Conservation (phyloP, 1,284 basidiomycete species). For the Peniophora sp. region DNA sequence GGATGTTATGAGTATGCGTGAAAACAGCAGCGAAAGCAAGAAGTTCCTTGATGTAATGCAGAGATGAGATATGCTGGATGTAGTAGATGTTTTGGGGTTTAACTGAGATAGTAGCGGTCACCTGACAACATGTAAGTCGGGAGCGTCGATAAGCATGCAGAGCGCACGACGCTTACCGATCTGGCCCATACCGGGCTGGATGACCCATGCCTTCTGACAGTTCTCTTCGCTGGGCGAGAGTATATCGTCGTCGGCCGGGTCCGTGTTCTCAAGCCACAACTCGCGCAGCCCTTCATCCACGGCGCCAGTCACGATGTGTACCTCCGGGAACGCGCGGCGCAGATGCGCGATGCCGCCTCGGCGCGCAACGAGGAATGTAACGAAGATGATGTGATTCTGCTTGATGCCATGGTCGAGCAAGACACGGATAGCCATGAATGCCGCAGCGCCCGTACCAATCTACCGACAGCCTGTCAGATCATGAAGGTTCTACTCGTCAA, state of each 20-base stretch:
- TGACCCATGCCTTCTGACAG: constrained; percentile 57
- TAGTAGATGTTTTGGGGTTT: not conserved
- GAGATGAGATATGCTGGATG: too few relatives aligned
- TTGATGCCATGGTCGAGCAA: constrained; percentile 91
- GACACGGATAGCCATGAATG: constrained; percentile 95
- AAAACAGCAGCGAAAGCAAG: too few relatives aligned
- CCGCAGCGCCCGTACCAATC: constrained; percentile 93
- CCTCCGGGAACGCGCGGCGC: constrained; percentile 73
- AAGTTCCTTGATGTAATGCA: too few relatives aligned
- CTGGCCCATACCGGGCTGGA: constrained; percentile 77
- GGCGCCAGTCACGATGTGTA: constrained; percentile 78
- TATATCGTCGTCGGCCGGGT: constrained; percentile 23
- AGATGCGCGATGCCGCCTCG: constrained; percentile 75
- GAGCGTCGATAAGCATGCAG: constrained; percentile 20
- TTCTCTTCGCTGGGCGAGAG: constrained; percentile 27
- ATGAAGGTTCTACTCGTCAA: not conserved
- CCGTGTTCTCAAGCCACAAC: constrained; percentile 52
- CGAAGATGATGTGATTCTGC: constrained; percentile 79
- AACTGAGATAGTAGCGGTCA: constrained; percentile 38
- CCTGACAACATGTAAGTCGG: constrained; percentile 39
- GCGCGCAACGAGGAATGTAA: constrained; percentile 82
- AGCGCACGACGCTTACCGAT: constrained; percentile 44
- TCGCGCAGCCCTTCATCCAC: constrained; percentile 71
- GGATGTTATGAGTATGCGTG: too few relatives aligned
- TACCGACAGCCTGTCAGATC: constrained; percentile 22